Conservation (phyloP, 345 rosid species). For the Erysimum cheiranthoides region DNA sequence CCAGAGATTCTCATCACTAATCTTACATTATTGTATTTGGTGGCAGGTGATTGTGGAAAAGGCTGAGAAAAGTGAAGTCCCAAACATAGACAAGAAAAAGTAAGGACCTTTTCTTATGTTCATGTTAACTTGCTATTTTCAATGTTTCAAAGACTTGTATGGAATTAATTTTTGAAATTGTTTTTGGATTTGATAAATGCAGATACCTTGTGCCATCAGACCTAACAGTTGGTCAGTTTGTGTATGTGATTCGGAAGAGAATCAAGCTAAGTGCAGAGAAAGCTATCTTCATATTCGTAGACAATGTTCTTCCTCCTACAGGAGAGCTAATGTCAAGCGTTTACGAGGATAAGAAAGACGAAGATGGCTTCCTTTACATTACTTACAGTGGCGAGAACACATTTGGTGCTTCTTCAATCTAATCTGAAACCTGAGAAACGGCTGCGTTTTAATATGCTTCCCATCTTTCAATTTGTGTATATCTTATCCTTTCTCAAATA, state of each 20-base stretch:
- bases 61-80: conserved; percentile 95
- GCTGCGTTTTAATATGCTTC: neutral
- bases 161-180: neutral
- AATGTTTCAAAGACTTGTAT: conserved; percentile 22
- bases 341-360: conserved; percentile 93
- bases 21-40: conserved; percentile 9
- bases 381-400: conserved; percentile 98
- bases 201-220: conserved; percentile 98
- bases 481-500: conserved; percentile 1
- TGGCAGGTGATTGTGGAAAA: conserved; percentile 91
- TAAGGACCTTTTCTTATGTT: conserved; percentile 40
- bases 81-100: conserved; percentile 96
- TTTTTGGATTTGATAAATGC: no score
- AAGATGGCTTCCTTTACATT: conserved; percentile 95
- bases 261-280: conserved; percentile 93
- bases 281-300: conserved; percentile 93
- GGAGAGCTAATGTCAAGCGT: conserved; percentile 87
- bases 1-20: neutral
- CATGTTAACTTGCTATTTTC: conserved; percentile 11
- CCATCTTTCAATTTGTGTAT: conserved; percentile 33
- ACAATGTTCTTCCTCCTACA: conserved; percentile 95
- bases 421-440: conserved; percentile 4
- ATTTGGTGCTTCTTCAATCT: conserved; percentile 56
- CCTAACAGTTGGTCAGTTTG: conserved; percentile 86
- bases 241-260: conserved; percentile 91